These are phyloP conservation scores for Elaeis guineensis DNA, from an alignment of 176 grass and related monocot genomes.

Conservation along the genomic window DNA sequence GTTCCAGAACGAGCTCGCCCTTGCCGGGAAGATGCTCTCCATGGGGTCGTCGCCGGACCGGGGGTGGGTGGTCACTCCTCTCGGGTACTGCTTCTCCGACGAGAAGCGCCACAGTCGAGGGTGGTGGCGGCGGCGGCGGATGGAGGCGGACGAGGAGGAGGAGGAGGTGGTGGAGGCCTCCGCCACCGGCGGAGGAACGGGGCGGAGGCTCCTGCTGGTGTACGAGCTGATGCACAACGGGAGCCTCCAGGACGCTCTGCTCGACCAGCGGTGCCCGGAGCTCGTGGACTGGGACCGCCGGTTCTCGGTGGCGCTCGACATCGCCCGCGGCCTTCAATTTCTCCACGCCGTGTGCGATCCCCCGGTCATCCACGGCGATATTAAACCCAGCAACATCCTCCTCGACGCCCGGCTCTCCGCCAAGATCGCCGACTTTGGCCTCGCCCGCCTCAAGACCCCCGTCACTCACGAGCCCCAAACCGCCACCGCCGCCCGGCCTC, in stretches of 20 bases:
- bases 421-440: constrained; percentile 83
- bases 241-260: constrained; percentile 84
- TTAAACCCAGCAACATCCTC: constrained; percentile 95
- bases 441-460: constrained; percentile 50
- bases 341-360: constrained; percentile 69
- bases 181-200: neutral
- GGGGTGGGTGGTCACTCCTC: constrained; percentile 33
- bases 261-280: constrained; percentile 57
- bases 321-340: constrained; percentile 72
- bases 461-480: constrained; percentile 13
- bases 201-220: constrained; percentile 50
- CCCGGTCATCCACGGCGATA: constrained; percentile 79
- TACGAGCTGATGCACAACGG: constrained; percentile 98
- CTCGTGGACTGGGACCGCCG: constrained; percentile 59
- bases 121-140: constrained; percentile 8
- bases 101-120: neutral
- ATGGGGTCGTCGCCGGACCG: too few relatives aligned
- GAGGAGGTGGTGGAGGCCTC: constrained; percentile 12
- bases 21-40: constrained; percentile 57
- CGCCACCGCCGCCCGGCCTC: too few relatives aligned
- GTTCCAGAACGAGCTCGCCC: constrained; percentile 91
- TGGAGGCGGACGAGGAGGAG: constrained; percentile 8
- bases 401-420: constrained; percentile 60
- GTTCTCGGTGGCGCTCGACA: constrained; percentile 61
- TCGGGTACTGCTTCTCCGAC: constrained; percentile 57